Base-by-base conservation (phyloP, 306 rosid genomes). In the Rubus parviflorus region DNA sequence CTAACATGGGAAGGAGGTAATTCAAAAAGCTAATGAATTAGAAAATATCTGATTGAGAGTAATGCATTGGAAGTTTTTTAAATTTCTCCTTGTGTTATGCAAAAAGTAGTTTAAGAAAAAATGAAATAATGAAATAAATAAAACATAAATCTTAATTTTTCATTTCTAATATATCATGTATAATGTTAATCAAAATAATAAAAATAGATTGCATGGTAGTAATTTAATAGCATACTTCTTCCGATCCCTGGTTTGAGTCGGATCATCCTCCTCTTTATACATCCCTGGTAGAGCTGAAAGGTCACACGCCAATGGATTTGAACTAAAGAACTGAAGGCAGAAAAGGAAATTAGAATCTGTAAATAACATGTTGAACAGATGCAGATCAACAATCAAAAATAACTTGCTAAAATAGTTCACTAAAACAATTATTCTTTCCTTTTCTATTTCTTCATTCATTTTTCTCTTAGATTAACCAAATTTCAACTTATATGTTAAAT, bases 261-360 rank as follows among this genome's bases (percentile, higher is more conserved):
- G 49, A 61, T 73, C 83, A 7, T 81, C 82, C 45, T 68, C 80
- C 61, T 46, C 52, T 23, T 80, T 81, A 75, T 37, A 65, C 6
- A 81, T 66, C 46, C 53, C 81, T 6, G 85, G 87, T 61, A 77
- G 74, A 57, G 57, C 87, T 48, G 86, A 75, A 73, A 82, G 70
- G 41, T 72, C 76, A 58, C 90, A 84, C 40, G 90, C 78, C 80
- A 73, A 79, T 20, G 88, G 88, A 75, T 57, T 52, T 35, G 85
- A 67, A 67, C 78, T 77, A 64, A 87, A 87, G 80, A 82, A 87
- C 88, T 85, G 85, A 37, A 75, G 54, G 62, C 76, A 79, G 56
- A 74, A 79, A 63, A 8, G 6, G 43, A 72, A 47, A n/a, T 46
- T 38, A 64, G 57, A 70, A 70, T 25, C 5, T 58, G 8, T 22